These are phyloP conservation scores for Leucocoprinus sp. DNA, from an alignment of 768 basidiomycete genomes.

Conservation along the genomic window DNA sequence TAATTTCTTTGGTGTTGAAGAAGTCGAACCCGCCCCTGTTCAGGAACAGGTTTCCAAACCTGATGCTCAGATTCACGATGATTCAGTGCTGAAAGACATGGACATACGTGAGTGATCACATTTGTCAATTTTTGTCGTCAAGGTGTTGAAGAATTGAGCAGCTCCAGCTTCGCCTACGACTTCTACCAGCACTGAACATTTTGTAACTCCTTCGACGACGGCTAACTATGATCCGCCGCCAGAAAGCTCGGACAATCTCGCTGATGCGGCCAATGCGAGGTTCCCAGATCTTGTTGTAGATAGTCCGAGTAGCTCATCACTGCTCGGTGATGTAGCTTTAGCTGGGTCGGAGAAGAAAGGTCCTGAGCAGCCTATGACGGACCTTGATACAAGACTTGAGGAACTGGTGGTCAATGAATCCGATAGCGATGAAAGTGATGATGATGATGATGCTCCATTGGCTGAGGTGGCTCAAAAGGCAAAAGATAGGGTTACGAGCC, in stretches of 20 bases:
- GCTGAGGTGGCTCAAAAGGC: constrained; percentile 20
- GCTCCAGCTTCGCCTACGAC: constrained; percentile 21
- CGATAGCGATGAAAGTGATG: constrained; percentile 27
- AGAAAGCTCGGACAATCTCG: constrained; percentile 13
- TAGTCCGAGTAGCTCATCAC: constrained; percentile 31
- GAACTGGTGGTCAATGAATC: constrained; percentile 52
- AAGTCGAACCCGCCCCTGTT: background rate
- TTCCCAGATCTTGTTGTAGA: constrained; percentile 29
- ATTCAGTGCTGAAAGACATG: background rate
- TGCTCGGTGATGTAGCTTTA: constrained; percentile 23
- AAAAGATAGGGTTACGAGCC: background rate
- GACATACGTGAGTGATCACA: background rate
- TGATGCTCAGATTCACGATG: background rate
- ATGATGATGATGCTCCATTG: constrained; percentile 35
- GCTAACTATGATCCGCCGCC: constrained; percentile 15
- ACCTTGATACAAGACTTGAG: constrained; percentile 29
- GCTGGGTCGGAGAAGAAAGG: constrained; percentile 11
- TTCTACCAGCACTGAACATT: constrained; percentile 39
- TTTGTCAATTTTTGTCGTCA: background rate
- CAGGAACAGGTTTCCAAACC: constrained; percentile 5
- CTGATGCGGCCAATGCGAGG: constrained; percentile 11
- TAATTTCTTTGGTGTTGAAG: constrained; percentile 11
- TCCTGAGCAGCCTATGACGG: constrained; percentile 8
- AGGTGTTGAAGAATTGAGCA: background rate
- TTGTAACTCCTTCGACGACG: constrained; percentile 53